Conservation (phyloP, 2,329 filamentous ascomycete genomes). For the Rosellinia necatrix region DNA sequence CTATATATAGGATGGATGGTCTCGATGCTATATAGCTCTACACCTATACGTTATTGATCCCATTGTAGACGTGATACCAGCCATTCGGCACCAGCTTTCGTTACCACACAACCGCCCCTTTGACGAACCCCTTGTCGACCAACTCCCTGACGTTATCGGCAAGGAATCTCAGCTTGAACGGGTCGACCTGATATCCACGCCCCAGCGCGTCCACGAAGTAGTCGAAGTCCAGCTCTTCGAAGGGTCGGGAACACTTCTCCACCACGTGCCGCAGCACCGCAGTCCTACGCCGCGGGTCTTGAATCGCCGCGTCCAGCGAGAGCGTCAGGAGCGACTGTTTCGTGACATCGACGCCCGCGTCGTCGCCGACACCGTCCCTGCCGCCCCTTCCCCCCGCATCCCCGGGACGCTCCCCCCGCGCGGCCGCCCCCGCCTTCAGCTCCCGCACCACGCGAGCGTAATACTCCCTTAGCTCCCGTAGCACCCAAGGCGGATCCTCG, state of each 20-base stretch:
- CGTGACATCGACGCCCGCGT: slow-evolving; percentile 23
- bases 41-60: too few species aligned
- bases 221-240: slow-evolving; percentile 31
- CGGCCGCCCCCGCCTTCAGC: slow-evolving; percentile 15
- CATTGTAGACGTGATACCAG: too few species aligned
- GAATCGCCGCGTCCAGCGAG: slow-evolving; percentile 31
- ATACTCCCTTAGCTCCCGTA: slow-evolving; percentile 29
- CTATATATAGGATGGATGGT: too few species aligned
- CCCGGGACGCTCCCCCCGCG: neutral
- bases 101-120: slow-evolving; percentile 33
- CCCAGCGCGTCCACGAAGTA: slow-evolving; percentile 28
- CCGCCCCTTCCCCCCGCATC: neutral
- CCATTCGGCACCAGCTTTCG: neutral
- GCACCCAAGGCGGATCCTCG: slow-evolving; percentile 34
- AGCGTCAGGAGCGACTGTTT: slow-evolving; percentile 34
- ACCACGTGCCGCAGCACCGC: slow-evolving; percentile 30
- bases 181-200: slow-evolving; percentile 19
- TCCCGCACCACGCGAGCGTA: slow-evolving; percentile 27
- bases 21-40: too few species aligned
- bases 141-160: slow-evolving; percentile 31
- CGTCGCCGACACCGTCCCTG: neutral
- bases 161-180: slow-evolving; percentile 26
- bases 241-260: slow-evolving; percentile 32
- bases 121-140: slow-evolving; percentile 31
- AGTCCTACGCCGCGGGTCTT: slow-evolving; percentile 32